Evolutionary conservation across 495 filamentous ascomycete species (phyloP), one percentile per base, ranked within the genome.

Genomic region (Neurospora terricola): DNA sequence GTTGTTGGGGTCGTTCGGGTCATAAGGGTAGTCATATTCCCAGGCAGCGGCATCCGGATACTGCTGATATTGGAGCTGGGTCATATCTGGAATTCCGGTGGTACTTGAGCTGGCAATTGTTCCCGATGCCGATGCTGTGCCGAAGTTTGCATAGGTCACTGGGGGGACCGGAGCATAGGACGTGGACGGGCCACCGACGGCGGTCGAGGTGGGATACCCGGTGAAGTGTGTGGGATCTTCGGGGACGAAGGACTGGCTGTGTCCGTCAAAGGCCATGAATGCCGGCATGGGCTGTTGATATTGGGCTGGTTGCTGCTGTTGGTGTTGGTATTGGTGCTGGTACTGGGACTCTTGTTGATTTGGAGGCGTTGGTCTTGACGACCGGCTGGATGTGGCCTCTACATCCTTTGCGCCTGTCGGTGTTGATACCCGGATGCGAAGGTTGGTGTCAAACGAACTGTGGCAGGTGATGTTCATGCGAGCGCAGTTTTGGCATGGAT

Each of bases 381-480:
- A 62, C 34, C 69, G 71, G 34, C 62, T 72, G 14, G 72, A 69
- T 69, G 75, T 73, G 34, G 72, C 59, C 27, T 77, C 73, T 8
- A 80, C 73, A 36, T 71, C 71, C 70, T 73, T 79, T 34, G 76
- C 74, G n/a, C 79, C 79, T n/a, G 40, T 78, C 14, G 79, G 74
- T 0, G 79, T 79, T 11, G 76, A 75, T 11, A 80, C 76, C 12
- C 76, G 77, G 27, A 80, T 76, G 21, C 78, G 72, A 43, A 82
- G 75, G 68, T 82, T 82, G 40, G 75, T 78, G 14, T 82, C 79
- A 48, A 82, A 82, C 3, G 80, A 82, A 45, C 76, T 77, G 39
- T 80, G 76, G 71, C 81, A 82, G 45, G 76, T 78, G 37, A 82
- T 76, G 59, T 79, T 78, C 76, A 82, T 80, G 23, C 79, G 77